Evolutionary conservation across 2,329 filamentous ascomycete genomes (phyloP).

Genomic region (Diaporthe batatas): DNA sequence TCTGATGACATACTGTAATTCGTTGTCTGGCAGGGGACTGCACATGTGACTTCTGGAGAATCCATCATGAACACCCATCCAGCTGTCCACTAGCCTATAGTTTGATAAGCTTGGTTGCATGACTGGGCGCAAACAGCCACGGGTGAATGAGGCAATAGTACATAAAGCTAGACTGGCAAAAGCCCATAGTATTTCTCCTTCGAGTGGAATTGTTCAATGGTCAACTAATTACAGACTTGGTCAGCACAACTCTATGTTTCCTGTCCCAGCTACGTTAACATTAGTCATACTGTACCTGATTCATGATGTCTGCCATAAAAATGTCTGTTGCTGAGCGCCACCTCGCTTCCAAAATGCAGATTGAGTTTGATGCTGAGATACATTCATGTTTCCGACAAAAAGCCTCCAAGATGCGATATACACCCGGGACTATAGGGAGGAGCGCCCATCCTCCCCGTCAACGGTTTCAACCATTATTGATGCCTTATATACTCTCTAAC

Average conservation of each 20-base stretch:
- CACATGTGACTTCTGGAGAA: too few species aligned
- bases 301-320: neutral
- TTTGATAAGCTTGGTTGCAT: neutral
- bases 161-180: neutral
- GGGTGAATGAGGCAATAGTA: neutral
- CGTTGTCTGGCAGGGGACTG: neutral
- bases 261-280: neutral
- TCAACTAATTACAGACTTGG: neutral
- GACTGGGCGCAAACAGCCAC: neutral
- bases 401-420: too few species aligned
- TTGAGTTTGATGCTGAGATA: too few species aligned
- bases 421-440: too few species aligned
- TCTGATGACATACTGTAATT: neutral
- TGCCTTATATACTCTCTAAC: too few species aligned
- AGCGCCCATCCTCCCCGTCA: too few species aligned
- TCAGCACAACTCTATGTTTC: neutral
- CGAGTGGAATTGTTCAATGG: neutral
- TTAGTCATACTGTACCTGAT: too few species aligned
- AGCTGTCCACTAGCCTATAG: neutral
- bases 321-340: neutral
- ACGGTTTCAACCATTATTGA: too few species aligned
- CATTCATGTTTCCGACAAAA: too few species aligned
- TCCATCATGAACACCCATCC: neutral
- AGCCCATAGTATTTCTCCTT: neutral
- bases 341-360: too few species aligned